A percentile compares a stretch with the other conserved stretches of the same genome.
Evolutionary conservation across 768 basidiomycete genomes (phyloP).

Genomic region (Amanita jacksonii): DNA sequence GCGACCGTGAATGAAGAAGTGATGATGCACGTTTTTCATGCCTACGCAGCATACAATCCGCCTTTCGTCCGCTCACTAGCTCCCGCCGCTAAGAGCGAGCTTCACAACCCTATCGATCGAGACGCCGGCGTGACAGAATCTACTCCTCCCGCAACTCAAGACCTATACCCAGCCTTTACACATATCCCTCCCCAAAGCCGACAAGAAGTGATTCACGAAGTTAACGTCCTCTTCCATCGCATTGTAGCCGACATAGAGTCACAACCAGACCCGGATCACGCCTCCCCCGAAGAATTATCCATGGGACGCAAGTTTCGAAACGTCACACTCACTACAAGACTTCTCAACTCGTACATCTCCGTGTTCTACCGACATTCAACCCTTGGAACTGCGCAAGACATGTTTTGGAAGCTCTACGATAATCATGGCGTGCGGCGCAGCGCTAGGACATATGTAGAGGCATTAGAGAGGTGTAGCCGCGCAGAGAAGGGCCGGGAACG

Average conservation of each 20-base stretch:
- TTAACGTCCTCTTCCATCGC: conserved; percentile 50
- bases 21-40: conserved; percentile 79
- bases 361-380: conserved; percentile 53
- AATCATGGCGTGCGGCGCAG: conserved; percentile 34
- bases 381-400: conserved; percentile 36
- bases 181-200: conserved; percentile 65
- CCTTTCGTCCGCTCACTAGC: conserved; percentile 51
- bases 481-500: conserved; percentile 36
- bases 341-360: conserved; percentile 76
- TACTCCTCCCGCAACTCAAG: conserved; percentile 9
- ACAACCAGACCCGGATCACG: conserved; percentile 5
- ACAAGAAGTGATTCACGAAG: conserved; percentile 66
- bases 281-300: not conserved
- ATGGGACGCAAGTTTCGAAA: conserved; percentile 36
- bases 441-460: conserved; percentile 50
- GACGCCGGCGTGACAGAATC: conserved; percentile 1
- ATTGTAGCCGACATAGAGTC: conserved; percentile 35
- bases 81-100: conserved; percentile 25
- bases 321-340: conserved; percentile 48
- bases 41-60: conserved; percentile 74
- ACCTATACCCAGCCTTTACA: conserved; percentile 25
- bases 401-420: conserved; percentile 44
- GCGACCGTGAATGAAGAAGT: conserved; percentile 50
- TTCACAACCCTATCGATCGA: conserved; percentile 7
- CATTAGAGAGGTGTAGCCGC: conserved; percentile 55